Conservation (phyloP, 1,139 yeast species). For the Wickerhamomyces sp. region DNA sequence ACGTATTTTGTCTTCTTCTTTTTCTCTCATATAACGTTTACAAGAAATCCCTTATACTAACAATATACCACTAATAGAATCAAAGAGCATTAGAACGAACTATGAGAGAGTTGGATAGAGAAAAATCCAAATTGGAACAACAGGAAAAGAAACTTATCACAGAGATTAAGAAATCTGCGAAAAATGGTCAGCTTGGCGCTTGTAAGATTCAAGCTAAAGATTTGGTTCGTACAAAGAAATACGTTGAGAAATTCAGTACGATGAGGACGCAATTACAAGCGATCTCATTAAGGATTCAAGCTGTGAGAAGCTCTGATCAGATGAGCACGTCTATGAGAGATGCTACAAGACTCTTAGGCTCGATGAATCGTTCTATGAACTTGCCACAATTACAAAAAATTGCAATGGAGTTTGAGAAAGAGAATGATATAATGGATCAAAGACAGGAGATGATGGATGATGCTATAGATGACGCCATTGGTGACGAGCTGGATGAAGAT, state of each 20-base stretch:
- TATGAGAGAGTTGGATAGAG: constrained; percentile 87
- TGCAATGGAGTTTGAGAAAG: constrained; percentile 92
- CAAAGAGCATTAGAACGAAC: constrained; percentile 93
- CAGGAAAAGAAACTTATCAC: constrained; percentile 85
- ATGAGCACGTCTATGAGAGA: constrained; percentile 95
- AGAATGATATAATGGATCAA: constrained; percentile 96
- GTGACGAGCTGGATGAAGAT: constrained; percentile 71
- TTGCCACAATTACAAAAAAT: constrained; percentile 83
- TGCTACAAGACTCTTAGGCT: constrained; percentile 80
- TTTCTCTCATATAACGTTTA: background rate
- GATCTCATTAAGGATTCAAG: constrained; percentile 81
- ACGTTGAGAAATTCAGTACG: constrained; percentile 80
- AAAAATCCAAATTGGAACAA: constrained; percentile 73
- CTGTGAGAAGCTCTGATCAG: constrained; percentile 90
- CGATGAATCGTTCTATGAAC: constrained; percentile 89
- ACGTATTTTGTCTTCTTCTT: constrained; percentile 14
- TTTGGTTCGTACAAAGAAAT: constrained; percentile 76
- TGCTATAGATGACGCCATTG: constrained; percentile 94
- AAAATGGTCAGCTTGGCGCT: constrained; percentile 80
- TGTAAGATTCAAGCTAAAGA: constrained; percentile 96
- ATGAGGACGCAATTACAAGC: constrained; percentile 97
- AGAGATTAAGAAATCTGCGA: constrained; percentile 89
- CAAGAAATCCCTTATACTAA: constrained; percentile 1
- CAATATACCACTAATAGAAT: constrained; percentile 38
- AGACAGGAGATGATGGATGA: constrained; percentile 99